Evolutionary conservation across 495 filamentous ascomycete genomes (phyloP).

Genomic region (Bryoglossum gracile): DNA sequence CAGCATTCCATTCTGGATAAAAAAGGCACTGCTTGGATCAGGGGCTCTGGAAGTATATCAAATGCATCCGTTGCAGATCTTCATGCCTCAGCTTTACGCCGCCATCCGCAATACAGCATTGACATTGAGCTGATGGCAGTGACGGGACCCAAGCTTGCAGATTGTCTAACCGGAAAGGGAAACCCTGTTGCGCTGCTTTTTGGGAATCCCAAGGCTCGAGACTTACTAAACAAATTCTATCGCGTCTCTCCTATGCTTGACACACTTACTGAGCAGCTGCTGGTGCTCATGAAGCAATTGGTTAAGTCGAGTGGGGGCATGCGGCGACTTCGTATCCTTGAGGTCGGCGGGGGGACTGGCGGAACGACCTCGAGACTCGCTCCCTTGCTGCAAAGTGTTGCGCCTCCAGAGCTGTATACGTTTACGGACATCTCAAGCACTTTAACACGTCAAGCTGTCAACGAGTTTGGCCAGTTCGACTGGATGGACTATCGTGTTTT

Average conservation of each 20-base stretch:
- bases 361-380: slow-evolving; percentile 27
- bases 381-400: neutral
- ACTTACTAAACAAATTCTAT: slow-evolving; percentile 38
- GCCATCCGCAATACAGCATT: slow-evolving; percentile 27
- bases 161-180: slow-evolving; percentile 33
- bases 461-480: slow-evolving; percentile 31
- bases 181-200: slow-evolving; percentile 42
- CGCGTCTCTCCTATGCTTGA: slow-evolving; percentile 35
- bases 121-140: slow-evolving; percentile 36
- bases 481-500: slow-evolving; percentile 27
- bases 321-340: slow-evolving; percentile 32
- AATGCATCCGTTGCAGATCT: slow-evolving; percentile 1
- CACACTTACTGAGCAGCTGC: slow-evolving; percentile 33
- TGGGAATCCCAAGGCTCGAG: slow-evolving; percentile 35
- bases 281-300: slow-evolving; percentile 33
- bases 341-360: slow-evolving; percentile 40
- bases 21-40: neutral
- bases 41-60: neutral
- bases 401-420: slow-evolving; percentile 34
- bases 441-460: slow-evolving; percentile 41
- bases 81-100: slow-evolving; percentile 28
- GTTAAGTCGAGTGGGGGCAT: slow-evolving; percentile 11
- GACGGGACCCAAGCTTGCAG: slow-evolving; percentile 35
- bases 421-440: slow-evolving; percentile 44
- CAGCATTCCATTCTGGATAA: slow-evolving; percentile 33